A percentile compares a stretch with the other conserved stretches of the same genome.
These are phyloP conservation scores for Gillenia trifoliata DNA, from an alignment of 306 rosid species.

Conservation along the genomic window DNA sequence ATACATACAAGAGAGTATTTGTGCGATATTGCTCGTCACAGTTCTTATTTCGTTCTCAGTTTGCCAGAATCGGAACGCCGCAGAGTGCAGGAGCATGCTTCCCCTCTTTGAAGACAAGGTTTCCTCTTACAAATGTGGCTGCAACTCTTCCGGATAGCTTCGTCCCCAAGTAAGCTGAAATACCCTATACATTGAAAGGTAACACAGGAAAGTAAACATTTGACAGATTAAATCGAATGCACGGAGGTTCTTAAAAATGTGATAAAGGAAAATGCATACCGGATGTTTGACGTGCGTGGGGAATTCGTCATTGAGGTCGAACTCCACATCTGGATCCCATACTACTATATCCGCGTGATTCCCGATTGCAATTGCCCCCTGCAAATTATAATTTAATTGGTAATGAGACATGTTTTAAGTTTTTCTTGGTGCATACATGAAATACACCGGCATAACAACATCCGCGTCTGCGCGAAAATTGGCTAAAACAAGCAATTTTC, in stretches of 20 bases:
- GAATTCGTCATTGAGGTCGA: conserved; percentile 48
- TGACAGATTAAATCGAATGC: not conserved
- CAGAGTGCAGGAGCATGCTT: conserved; percentile 77
- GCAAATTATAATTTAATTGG: conserved; percentile 17
- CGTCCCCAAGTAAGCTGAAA: conserved; percentile 86
- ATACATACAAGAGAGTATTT: not conserved
- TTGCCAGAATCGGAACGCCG: conserved; percentile 69
- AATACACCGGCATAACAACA: not conserved
- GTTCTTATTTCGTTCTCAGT: conserved; percentile 5
- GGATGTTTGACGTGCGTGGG: conserved; percentile 65
- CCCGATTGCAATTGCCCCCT: conserved; percentile 80
- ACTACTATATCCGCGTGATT: conserved; percentile 83
- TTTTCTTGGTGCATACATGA: not conserved
- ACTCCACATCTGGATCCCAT: conserved; percentile 86
- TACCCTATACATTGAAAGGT: conserved; percentile 28
- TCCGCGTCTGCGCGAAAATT: not conserved
- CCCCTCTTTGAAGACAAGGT: conserved; percentile 66
- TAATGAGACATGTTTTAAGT: not conserved
- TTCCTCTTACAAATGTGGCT: conserved; percentile 88
- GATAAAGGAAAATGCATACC: conserved; percentile 29
- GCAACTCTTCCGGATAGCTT: conserved; percentile 66
- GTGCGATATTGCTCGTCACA: not conserved
- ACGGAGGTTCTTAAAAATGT: not conserved
- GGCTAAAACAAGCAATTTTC: not conserved
- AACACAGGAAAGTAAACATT: not conserved